A percentile compares a stretch with the other conserved stretches of the same genome.
Conservation (phyloP, 306 rosid genomes). For the Malus sieversii region DNA sequence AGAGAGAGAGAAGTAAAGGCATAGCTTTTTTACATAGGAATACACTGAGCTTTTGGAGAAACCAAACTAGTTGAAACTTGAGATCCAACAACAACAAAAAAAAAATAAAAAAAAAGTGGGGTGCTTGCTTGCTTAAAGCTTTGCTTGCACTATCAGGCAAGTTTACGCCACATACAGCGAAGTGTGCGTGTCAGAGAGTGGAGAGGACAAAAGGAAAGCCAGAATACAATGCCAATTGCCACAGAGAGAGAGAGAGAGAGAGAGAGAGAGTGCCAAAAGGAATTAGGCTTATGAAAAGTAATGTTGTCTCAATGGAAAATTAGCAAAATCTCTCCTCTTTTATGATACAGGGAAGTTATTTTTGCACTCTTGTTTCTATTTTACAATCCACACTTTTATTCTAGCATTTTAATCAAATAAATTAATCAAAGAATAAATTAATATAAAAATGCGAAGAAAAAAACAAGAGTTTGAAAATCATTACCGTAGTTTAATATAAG, state of each 20-base stretch:
- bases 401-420: too few species aligned
- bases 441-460: too few species aligned
- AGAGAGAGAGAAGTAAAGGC: not conserved
- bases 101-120: conserved; percentile 11
- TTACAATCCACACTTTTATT: not conserved
- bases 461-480: not conserved
- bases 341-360: too few species aligned
- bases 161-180: conserved; percentile 40
- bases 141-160: conserved; percentile 68
- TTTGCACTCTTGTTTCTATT: not conserved
- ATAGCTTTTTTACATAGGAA: conserved; percentile 29
- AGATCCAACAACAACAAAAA: not conserved
- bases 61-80: not conserved
- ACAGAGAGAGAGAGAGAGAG: conserved; percentile 2
- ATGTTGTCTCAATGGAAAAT: not conserved
- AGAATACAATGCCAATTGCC: conserved; percentile 42
- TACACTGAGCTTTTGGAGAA: conserved; percentile 20
- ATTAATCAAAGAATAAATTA: too few species aligned
- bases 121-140: conserved; percentile 32
- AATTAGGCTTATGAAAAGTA: conserved; percentile 5
- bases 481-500: not conserved
- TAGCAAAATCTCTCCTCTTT: not conserved
- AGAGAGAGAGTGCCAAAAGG: not conserved
- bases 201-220: conserved; percentile 7
- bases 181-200: conserved; percentile 7